Base-by-base conservation (phyloP, 371 early-diverging fungal species). In the Syncephalastrum monosporum region DNA sequence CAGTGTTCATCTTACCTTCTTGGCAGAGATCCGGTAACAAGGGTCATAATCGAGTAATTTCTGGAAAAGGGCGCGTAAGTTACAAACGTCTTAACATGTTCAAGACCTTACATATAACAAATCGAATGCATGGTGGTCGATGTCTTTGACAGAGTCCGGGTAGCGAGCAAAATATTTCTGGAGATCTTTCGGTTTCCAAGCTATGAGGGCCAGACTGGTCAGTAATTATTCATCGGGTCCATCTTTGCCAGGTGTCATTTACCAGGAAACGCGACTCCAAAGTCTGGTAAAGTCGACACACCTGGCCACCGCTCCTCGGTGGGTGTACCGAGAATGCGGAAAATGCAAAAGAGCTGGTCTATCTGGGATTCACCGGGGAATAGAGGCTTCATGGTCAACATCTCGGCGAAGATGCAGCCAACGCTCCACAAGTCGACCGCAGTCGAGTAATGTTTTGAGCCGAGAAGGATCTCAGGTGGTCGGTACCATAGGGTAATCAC, bases 291-390 rank as follows among this genome's bases (percentile, higher is more conserved):
- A 15, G 60, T 59, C 5, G 83, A 73, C 25, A 98, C 83, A 38
- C 92, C 91, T 15, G 91, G 89, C 98, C 99, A 99, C 16, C 70
- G 71, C 14, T 81, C 72, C 51, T 95, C 93, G 49, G 72, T 86
- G 1, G 99, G 99, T 5, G 97, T 97, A 41, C 99, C 99, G 38
- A 96, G 81, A 15, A 84, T 71, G 69, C 90, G 75, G 81, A 97
- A 97, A 66, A 99, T 97, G 60, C 88, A 84, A 79, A 93, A 94
- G 12, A 98, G 71, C 69, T 99, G 92, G 74, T 98, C 98, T 60
- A 98, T 97, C 67, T 99, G 97, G n/a, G 95, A 94, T 73, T 97
- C 97, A 58, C 73, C 69, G 43, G 97, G 94, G 69, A 99, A 99
- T 24, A 99, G 71, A 1, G 99, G 95, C 41, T 77, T 72, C 55